Conservation (phyloP, 2,329 filamentous ascomycete genomes). For the Phaeomoniella chlamydospora region DNA sequence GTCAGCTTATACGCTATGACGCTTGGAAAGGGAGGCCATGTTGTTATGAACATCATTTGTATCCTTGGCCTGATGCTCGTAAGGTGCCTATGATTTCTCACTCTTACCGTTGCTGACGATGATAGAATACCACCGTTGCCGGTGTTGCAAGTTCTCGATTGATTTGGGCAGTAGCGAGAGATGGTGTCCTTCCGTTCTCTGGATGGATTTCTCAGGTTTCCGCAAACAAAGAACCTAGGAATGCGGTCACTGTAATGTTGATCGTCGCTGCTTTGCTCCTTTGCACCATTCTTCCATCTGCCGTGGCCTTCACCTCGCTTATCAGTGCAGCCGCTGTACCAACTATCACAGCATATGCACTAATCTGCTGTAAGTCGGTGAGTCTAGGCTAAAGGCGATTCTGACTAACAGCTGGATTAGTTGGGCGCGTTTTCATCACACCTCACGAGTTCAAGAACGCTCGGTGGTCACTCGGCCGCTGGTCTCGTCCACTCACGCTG, state of each 20-base stretch:
- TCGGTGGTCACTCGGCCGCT: slow-evolving; percentile 28
- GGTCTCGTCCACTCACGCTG: slow-evolving; percentile 32
- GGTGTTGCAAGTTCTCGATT: slow-evolving; percentile 3
- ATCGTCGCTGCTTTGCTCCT: neutral
- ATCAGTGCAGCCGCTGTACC: slow-evolving; percentile 19
- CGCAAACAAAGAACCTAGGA: neutral
- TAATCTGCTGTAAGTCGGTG: slow-evolving; percentile 28
- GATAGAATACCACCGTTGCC: slow-evolving; percentile 5
- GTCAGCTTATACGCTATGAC: slow-evolving; percentile 21
- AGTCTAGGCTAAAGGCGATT: no score
- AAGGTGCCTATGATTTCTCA: neutral
- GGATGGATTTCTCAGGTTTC: neutral
- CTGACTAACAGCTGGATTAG: no score
- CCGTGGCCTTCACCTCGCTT: neutral
- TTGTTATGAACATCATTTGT: slow-evolving; percentile 24
- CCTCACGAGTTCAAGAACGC: slow-evolving; percentile 32
- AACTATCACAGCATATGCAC: slow-evolving; percentile 35
- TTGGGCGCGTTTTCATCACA: slow-evolving; percentile 32
- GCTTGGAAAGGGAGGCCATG: slow-evolving; percentile 19
- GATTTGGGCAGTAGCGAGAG: neutral
- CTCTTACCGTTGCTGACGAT: neutral
- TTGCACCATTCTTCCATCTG: neutral
- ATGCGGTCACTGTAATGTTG: neutral
- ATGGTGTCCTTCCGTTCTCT: neutral
- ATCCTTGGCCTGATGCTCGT: slow-evolving; percentile 17